phyloP scores from a whole-genome alignment of 169 alveolate species.

The Cryptosporidium xiaoi region DNA sequence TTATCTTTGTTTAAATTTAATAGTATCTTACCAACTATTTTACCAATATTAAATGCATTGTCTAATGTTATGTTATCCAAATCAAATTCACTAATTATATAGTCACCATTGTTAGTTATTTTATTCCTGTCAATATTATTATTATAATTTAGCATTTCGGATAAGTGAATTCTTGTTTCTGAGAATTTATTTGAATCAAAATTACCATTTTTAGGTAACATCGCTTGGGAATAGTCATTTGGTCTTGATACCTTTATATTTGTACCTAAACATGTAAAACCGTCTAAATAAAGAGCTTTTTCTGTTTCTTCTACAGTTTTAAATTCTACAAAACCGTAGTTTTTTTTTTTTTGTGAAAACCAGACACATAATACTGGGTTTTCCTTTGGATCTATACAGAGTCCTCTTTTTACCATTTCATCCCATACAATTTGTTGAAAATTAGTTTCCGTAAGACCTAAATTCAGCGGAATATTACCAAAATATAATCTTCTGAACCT shows the following conservation, averaged over 20 bases:
- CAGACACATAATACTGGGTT: constrained; percentile 91
- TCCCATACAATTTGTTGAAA: constrained; percentile 90
- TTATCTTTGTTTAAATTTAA: neutral
- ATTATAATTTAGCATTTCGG: neutral
- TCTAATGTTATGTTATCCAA: too few species aligned
- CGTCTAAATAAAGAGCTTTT: constrained; percentile 90
- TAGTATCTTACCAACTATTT: too few species aligned
- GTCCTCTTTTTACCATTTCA: constrained; percentile 87
- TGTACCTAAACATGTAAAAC: constrained; percentile 90
- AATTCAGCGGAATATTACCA: constrained; percentile 89
- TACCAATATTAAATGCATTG: too few species aligned
- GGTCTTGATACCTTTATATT: constrained; percentile 91
- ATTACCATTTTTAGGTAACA: neutral
- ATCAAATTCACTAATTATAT: too few species aligned
- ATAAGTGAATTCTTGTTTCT: neutral
- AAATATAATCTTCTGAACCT: constrained; percentile 88
- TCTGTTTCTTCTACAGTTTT: constrained; percentile 92
- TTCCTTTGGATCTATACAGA: constrained; percentile 88
- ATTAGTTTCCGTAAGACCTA: constrained; percentile 88
- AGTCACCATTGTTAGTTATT: neutral
- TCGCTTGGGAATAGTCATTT: constrained; percentile 84
- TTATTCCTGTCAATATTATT: neutral
- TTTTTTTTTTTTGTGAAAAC: constrained; percentile 93
- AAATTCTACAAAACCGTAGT: constrained; percentile 92
- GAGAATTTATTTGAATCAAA: neutral